Evolutionary conservation across 1,284 basidiomycete genomes (phyloP).

Genomic region (Xerocomus amazonicus): DNA sequence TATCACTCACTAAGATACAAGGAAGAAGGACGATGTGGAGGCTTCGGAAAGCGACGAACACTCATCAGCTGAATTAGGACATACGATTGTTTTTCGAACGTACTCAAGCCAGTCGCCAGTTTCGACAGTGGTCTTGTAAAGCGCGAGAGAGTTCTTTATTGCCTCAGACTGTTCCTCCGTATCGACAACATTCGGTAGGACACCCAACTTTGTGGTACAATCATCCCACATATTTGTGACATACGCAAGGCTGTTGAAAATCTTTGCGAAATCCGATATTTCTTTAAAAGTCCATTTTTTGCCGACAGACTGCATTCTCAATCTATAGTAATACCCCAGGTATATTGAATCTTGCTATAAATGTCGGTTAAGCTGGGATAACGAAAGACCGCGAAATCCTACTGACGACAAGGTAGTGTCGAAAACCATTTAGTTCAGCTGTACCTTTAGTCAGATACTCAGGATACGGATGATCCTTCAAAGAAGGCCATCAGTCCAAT

Average conservation of each 20-base stretch:
- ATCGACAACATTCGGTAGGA: background rate
- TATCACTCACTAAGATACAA: constrained; percentile 8
- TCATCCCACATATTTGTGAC: background rate
- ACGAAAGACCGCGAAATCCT: background rate
- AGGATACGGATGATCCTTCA: constrained; percentile 1
- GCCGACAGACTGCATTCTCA: constrained; percentile 1
- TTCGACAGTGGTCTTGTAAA: background rate
- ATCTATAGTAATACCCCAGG: constrained; percentile 9
- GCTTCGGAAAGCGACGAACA: background rate
- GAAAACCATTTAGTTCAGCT: constrained; percentile 11
- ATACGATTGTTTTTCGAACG: background rate
- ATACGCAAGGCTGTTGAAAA: background rate
- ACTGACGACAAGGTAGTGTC: constrained; percentile 14
- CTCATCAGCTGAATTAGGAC: background rate
- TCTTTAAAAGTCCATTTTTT: constrained; percentile 9
- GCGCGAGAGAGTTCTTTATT: constrained; percentile 1
- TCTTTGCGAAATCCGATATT: constrained; percentile 1
- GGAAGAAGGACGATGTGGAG: constrained; percentile 12
- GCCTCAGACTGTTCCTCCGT: background rate
- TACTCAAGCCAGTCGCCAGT: constrained; percentile 10
- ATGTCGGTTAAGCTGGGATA: background rate
- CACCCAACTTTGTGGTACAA: constrained; percentile 3
- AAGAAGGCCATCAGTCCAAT: background rate
- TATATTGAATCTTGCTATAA: constrained; percentile 11
- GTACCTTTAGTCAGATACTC: background rate